phyloP scores from a whole-genome alignment of 2,329 filamentous ascomycete genomes.

The Diplodia scrobiculata region DNA sequence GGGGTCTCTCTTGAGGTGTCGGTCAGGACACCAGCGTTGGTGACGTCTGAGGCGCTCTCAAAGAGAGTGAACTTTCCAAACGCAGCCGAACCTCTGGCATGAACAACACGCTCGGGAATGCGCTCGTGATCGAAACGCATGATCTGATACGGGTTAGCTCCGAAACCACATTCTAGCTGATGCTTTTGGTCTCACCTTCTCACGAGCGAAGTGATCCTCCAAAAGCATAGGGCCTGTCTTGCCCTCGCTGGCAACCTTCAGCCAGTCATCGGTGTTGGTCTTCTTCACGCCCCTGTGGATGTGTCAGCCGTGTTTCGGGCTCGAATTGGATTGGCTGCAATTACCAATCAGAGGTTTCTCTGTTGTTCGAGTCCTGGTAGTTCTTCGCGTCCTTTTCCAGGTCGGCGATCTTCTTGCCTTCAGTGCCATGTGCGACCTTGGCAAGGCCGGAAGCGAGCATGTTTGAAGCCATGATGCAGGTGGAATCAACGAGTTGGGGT shows the following conservation, averaged over 20 bases:
- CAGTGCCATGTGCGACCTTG: slow-evolving; percentile 39
- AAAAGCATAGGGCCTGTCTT: slow-evolving; percentile 67
- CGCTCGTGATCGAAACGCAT: slow-evolving; percentile 76
- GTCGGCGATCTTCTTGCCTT: slow-evolving; percentile 62
- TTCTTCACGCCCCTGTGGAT: slow-evolving; percentile 71
- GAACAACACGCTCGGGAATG: slow-evolving; percentile 69
- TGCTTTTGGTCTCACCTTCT: slow-evolving; percentile 60
- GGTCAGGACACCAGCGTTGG: slow-evolving; percentile 64
- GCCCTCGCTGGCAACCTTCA: slow-evolving; percentile 64
- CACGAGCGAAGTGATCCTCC: slow-evolving; percentile 71
- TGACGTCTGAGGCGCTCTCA: slow-evolving; percentile 65
- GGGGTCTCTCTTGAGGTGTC: slow-evolving; percentile 68
- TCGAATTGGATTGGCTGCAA: not conserved
- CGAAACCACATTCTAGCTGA: slow-evolving; percentile 20
- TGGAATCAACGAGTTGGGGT: not conserved
- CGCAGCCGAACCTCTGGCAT: slow-evolving; percentile 65
- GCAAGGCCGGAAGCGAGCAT: slow-evolving; percentile 38
- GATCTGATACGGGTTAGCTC: slow-evolving; percentile 52
- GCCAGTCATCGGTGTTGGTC: slow-evolving; percentile 74
- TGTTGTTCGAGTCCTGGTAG: slow-evolving; percentile 54
- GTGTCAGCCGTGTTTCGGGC: slow-evolving; percentile 43
- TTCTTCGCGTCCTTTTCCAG: slow-evolving; percentile 62
- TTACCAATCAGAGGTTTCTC: slow-evolving; percentile 69
- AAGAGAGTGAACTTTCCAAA: slow-evolving; percentile 68
- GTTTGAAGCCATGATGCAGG: slow-evolving; percentile 38